Evolutionary conservation across 2,329 filamentous ascomycete genomes (phyloP).

Genomic region (Diaporthe amygdali): DNA sequence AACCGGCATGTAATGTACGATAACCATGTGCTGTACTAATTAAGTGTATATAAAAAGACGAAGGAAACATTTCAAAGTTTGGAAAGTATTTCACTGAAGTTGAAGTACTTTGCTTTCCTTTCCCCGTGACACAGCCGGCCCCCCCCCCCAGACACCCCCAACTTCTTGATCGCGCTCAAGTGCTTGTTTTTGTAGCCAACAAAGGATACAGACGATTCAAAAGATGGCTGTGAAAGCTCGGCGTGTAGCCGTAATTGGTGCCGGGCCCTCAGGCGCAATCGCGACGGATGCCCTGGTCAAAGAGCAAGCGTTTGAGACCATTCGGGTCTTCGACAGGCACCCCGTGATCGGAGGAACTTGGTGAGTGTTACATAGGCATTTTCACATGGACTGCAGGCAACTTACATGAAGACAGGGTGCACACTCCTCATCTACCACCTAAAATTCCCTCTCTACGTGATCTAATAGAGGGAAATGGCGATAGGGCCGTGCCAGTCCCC

Average conservation of each 20-base stretch:
- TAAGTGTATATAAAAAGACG: neutral
- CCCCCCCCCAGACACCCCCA: neutral
- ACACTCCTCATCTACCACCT: conserved; percentile 40
- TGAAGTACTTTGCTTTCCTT: neutral
- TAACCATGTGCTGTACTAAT: neutral
- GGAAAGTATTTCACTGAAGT: neutral
- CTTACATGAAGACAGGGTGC: conserved; percentile 30
- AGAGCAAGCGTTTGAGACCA: conserved; percentile 62
- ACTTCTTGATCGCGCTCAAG: no score
- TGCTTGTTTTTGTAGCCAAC: neutral
- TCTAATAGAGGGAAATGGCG: conserved; percentile 49
- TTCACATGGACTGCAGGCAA: neutral
- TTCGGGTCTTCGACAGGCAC: conserved; percentile 67
- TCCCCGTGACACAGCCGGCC: no score
- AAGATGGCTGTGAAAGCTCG: conserved; percentile 5
- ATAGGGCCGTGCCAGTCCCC: conserved; percentile 48
- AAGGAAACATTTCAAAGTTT: neutral
- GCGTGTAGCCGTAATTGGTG: conserved; percentile 63
- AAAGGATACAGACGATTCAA: neutral
- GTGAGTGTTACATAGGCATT: conserved; percentile 42
- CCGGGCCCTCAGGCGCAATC: conserved; percentile 65
- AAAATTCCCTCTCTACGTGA: conserved; percentile 34
- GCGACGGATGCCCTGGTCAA: conserved; percentile 63
- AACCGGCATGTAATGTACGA: neutral
- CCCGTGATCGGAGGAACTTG: conserved; percentile 66